Evolutionary conservation across 108 stramenopile genomes (phyloP).

Genomic region (Stephanodiscus triporus): DNA sequence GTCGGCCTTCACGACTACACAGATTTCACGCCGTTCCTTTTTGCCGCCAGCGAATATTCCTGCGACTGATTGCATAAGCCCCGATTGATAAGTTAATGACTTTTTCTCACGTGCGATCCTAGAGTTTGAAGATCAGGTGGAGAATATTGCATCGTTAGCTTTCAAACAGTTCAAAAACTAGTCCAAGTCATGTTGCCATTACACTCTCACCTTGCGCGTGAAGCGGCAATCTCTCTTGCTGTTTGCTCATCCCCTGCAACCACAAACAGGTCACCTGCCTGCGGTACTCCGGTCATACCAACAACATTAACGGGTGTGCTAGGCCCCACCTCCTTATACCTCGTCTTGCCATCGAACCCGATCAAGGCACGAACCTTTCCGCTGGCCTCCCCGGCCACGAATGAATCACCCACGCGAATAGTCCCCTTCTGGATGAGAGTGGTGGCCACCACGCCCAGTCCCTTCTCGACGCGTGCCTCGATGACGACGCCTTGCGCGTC

Average conservation of each 20-base stretch:
- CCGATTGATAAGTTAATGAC: slow-evolving; percentile 77
- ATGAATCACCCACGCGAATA: slow-evolving; percentile 88
- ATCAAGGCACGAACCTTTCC: slow-evolving; percentile 89
- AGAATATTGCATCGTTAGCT: background rate
- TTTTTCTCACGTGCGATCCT: slow-evolving; percentile 79
- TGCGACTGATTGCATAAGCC: slow-evolving; percentile 79
- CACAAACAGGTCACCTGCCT: slow-evolving; percentile 89
- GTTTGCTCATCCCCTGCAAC: slow-evolving; percentile 81
- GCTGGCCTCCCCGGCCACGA: slow-evolving; percentile 91
- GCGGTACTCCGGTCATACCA: slow-evolving; percentile 87
- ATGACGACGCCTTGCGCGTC: slow-evolving; percentile 93
- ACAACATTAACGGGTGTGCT: slow-evolving; percentile 87
- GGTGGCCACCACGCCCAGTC: slow-evolving; percentile 94
- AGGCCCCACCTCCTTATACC: slow-evolving; percentile 89
- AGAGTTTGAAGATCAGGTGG: slow-evolving; percentile 5
- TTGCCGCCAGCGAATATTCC: slow-evolving; percentile 69
- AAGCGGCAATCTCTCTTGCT: slow-evolving; percentile 79
- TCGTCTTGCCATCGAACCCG: slow-evolving; percentile 79
- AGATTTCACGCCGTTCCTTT: slow-evolving; percentile 87
- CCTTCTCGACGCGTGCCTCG: slow-evolving; percentile 91
- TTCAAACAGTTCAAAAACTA: background rate
- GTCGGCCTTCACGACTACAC: slow-evolving; percentile 94
- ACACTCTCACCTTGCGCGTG: slow-evolving; percentile 62
- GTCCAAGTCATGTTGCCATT: background rate
- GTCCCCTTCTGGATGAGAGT: slow-evolving; percentile 96